Evolutionary conservation across 768 basidiomycete species (phyloP).

Genomic region (Lactarius sp.): DNA sequence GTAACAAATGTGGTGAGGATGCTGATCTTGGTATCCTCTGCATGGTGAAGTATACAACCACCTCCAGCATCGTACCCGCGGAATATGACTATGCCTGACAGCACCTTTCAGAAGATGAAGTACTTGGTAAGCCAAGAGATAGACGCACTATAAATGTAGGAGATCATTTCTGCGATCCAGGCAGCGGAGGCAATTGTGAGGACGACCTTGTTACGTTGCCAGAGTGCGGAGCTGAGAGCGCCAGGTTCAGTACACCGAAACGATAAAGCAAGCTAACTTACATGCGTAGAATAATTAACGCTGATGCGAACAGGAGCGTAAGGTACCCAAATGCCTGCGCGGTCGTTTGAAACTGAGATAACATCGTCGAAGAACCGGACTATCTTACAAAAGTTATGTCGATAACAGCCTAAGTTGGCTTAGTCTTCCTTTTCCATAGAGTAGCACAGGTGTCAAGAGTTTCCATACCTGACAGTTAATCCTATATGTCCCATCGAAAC

Average conservation of each 20-base stretch:
- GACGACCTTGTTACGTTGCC: conserved; percentile 2
- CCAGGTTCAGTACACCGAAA: background rate
- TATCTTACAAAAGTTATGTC: background rate
- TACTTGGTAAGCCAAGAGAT: background rate
- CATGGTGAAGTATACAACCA: background rate
- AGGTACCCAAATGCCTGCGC: conserved; percentile 2
- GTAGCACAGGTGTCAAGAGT: background rate
- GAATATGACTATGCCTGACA: background rate
- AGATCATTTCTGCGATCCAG: background rate
- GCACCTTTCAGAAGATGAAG: background rate
- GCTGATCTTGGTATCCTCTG: background rate
- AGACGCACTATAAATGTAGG: conserved; percentile 1
- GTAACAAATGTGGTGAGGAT: background rate
- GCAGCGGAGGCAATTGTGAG: background rate
- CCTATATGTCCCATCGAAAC: background rate
- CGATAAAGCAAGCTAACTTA: background rate
- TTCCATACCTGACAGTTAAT: background rate
- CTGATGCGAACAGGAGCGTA: conserved; percentile 12
- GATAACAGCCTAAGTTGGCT: background rate
- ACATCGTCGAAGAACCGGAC: background rate
- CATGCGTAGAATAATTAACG: conserved; percentile 18
- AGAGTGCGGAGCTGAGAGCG: conserved; percentile 3
- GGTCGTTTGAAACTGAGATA: background rate
- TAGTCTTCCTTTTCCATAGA: background rate
- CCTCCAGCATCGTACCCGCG: background rate